phyloP scores from a whole-genome alignment of 495 filamentous ascomycete genomes.

The Penicillium subrubescens region DNA sequence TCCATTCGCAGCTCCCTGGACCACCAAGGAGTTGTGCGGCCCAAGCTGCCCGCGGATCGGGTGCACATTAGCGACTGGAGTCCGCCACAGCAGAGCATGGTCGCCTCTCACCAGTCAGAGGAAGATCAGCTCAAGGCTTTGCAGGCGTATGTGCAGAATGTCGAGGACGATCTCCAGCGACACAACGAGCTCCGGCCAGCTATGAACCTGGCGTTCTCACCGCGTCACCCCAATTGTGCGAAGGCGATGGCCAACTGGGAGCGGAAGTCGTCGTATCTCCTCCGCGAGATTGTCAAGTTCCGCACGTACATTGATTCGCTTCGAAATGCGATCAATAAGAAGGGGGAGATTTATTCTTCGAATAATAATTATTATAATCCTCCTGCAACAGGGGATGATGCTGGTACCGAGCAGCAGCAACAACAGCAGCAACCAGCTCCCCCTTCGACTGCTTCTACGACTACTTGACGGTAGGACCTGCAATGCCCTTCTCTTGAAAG shows the following conservation, averaged over 20 bases:
- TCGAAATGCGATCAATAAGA: slow-evolving; percentile 55
- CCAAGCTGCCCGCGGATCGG: slow-evolving; percentile 81
- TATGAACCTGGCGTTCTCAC: slow-evolving; percentile 89
- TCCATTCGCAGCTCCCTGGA: slow-evolving; percentile 74
- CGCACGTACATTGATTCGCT: slow-evolving; percentile 89
- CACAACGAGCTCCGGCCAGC: slow-evolving; percentile 85
- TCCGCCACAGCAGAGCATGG: slow-evolving; percentile 90
- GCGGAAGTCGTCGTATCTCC: slow-evolving; percentile 84
- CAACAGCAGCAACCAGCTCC: not conserved
- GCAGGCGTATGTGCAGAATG: slow-evolving; percentile 74
- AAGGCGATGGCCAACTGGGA: slow-evolving; percentile 97
- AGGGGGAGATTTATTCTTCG: slow-evolving; percentile 53
- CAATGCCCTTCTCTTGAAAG: not conserved
- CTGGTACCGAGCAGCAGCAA: slow-evolving; percentile 1
- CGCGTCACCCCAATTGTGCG: slow-evolving; percentile 74
- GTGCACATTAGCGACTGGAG: slow-evolving; percentile 87
- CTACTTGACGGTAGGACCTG: not conserved
- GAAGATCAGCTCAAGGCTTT: slow-evolving; percentile 78
- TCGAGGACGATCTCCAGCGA: slow-evolving; percentile 80
- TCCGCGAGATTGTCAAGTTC: slow-evolving; percentile 97
- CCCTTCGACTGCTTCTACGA: not conserved
- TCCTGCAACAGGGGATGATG: slow-evolving; percentile 3
- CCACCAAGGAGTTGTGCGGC: slow-evolving; percentile 58
- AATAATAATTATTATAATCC: slow-evolving; percentile 29
- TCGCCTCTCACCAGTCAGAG: slow-evolving; percentile 75